Conservation (phyloP, 768 basidiomycete species). For the Leccinum uliginosum region DNA sequence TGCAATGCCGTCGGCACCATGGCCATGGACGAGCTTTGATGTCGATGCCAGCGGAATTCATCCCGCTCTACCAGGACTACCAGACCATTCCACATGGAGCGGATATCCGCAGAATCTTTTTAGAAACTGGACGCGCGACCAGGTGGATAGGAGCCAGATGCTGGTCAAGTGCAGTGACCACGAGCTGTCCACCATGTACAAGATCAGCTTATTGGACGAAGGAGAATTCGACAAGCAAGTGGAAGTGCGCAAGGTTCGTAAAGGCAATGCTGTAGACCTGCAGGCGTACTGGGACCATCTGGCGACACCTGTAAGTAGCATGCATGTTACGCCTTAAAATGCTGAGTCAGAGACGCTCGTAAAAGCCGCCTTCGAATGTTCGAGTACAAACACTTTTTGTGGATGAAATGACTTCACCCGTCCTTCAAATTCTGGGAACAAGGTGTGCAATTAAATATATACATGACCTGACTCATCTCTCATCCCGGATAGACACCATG, state of each 20-base stretch:
- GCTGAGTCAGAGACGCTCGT: not conserved
- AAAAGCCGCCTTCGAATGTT: conserved; percentile 23
- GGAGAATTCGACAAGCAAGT: conserved; percentile 17
- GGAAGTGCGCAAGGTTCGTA: conserved; percentile 9
- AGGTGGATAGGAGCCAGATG: conserved; percentile 37
- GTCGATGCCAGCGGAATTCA: conserved; percentile 7
- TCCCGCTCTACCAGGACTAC: not conserved
- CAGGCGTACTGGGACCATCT: conserved; percentile 30
- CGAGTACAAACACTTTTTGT: conserved; percentile 37
- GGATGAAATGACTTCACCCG: conserved; percentile 32
- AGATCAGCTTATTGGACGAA: conserved; percentile 11
- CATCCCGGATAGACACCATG: conserved; percentile 29
- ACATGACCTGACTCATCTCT: not conserved
- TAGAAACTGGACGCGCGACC: conserved; percentile 49
- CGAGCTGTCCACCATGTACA: conserved; percentile 19
- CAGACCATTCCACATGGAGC: conserved; percentile 22
- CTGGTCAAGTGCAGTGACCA: conserved; percentile 15
- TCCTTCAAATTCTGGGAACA: conserved; percentile 39
- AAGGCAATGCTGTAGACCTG: conserved; percentile 9
- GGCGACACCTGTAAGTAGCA: conserved; percentile 20
- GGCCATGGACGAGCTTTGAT: conserved; percentile 37
- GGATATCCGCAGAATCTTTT: conserved; percentile 49
- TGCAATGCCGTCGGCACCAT: conserved; percentile 36
- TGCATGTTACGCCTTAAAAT: not conserved
- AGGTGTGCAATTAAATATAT: conserved; percentile 22